Evolutionary conservation across 768 basidiomycete species (phyloP).

Genomic region (Cyclocybe aegerita): DNA sequence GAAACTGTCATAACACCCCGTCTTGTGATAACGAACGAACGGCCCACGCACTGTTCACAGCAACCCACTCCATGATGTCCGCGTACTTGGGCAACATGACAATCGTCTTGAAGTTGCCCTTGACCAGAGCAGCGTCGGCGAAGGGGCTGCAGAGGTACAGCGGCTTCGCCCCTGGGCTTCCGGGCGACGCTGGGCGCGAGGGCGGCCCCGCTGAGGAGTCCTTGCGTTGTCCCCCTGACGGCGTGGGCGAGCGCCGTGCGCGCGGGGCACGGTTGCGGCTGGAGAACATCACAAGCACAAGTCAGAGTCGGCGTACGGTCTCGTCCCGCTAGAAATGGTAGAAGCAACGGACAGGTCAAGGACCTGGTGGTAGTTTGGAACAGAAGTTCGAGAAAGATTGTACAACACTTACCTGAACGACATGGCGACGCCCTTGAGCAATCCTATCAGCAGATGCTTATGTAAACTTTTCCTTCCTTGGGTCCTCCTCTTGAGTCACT

Average conservation of each 20-base stretch:
- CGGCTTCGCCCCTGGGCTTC: slow-evolving; percentile 46
- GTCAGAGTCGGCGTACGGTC: too few relatives aligned
- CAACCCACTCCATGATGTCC: slow-evolving; percentile 97
- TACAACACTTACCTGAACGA: slow-evolving; percentile 30
- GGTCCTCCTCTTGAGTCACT: too few relatives aligned
- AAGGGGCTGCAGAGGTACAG: slow-evolving; percentile 94
- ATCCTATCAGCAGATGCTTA: too few relatives aligned
- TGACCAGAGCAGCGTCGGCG: slow-evolving; percentile 92
- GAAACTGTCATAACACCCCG: neutral
- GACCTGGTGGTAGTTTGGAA: neutral
- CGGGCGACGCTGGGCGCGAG: slow-evolving; percentile 41
- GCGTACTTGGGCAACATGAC: slow-evolving; percentile 95
- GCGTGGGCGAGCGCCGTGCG: slow-evolving; percentile 25
- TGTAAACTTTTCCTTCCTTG: too few relatives aligned
- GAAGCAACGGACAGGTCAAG: neutral
- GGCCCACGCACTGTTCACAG: slow-evolving; percentile 76
- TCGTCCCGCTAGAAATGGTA: too few relatives aligned
- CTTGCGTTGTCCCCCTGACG: slow-evolving; percentile 17
- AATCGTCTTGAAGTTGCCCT: slow-evolving; percentile 98
- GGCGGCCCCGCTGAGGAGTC: slow-evolving; percentile 22
- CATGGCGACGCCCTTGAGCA: slow-evolving; percentile 19
- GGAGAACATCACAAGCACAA: slow-evolving; percentile 12
- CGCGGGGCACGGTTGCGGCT: slow-evolving; percentile 32
- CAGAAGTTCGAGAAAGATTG: slow-evolving; percentile 1
- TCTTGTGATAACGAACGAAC: neutral